Percentiles rank a stretch among this genome's conserved stretches.
These are phyloP conservation scores for Geotrichum carabidarum DNA, from an alignment of 1,139 yeast genomes.

Conservation along the genomic window DNA sequence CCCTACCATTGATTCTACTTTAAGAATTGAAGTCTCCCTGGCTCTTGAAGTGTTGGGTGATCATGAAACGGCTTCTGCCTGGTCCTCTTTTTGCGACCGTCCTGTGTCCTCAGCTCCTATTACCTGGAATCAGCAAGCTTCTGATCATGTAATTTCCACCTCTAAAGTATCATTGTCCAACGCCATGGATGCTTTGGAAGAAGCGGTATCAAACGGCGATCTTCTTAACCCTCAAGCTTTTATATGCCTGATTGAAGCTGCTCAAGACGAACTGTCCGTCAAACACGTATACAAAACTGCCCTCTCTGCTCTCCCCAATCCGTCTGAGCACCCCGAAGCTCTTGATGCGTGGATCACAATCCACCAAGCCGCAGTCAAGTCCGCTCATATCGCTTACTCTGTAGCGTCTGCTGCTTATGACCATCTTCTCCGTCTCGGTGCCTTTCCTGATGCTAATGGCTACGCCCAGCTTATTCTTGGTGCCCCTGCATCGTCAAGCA, in stretches of 20 bases:
- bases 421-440: constrained; percentile 34
- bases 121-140: constrained; percentile 11
- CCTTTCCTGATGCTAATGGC: constrained; percentile 38
- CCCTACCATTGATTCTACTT: constrained; percentile 7
- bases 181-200: constrained; percentile 26
- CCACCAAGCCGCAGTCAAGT: constrained; percentile 28
- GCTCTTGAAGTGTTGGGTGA: constrained; percentile 12
- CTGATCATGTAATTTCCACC: constrained; percentile 27
- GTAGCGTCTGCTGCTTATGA: constrained; percentile 31
- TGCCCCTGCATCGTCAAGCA: constrained; percentile 25
- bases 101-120: background rate
- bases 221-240: constrained; percentile 28
- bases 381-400: constrained; percentile 28
- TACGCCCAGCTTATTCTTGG: constrained; percentile 37
- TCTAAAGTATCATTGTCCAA: constrained; percentile 23
- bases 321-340: constrained; percentile 27
- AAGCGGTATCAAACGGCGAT: constrained; percentile 23
- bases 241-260: constrained; percentile 26
- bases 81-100: constrained; percentile 8
- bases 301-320: constrained; percentile 28
- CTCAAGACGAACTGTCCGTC: constrained; percentile 18
- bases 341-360: constrained; percentile 32
- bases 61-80: constrained; percentile 6
- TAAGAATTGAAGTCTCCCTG: constrained; percentile 7
- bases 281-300: constrained; percentile 23